These are phyloP conservation scores for Alternaria gaisen DNA, from an alignment of 2,329 filamentous ascomycete genomes.

Conservation along the genomic window DNA sequence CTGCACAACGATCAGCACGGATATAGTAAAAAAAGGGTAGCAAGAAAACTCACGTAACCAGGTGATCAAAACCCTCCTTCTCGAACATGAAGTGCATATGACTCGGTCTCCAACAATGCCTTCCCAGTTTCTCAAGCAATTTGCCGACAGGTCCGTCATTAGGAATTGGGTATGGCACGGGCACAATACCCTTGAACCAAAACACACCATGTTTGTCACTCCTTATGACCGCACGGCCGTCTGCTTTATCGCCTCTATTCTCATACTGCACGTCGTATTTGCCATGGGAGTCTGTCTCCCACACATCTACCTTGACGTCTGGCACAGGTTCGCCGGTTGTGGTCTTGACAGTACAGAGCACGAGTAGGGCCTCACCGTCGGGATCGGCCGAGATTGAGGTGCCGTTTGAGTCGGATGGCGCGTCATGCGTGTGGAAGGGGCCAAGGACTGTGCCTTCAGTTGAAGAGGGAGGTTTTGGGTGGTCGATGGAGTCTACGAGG, in stretches of 20 bases:
- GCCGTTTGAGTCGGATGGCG: slow-evolving; percentile 65
- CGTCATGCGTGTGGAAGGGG: slow-evolving; percentile 85
- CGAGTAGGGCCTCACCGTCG: slow-evolving; percentile 73
- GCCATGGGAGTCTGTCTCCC: slow-evolving; percentile 84
- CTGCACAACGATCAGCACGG: slow-evolving; percentile 51
- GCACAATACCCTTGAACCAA: slow-evolving; percentile 86
- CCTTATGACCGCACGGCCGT: slow-evolving; percentile 75
- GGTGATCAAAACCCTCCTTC: slow-evolving; percentile 65
- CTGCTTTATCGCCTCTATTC: slow-evolving; percentile 65
- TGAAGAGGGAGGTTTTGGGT: slow-evolving; percentile 74
- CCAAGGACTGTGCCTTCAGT: slow-evolving; percentile 85
- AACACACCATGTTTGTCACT: slow-evolving; percentile 77
- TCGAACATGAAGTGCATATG: slow-evolving; percentile 72
- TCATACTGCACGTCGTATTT: slow-evolving; percentile 84
- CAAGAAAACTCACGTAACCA: slow-evolving; percentile 76
- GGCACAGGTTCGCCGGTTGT: slow-evolving; percentile 68
- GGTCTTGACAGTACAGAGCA: slow-evolving; percentile 76
- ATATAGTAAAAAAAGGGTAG: background rate
- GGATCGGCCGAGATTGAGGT: slow-evolving; percentile 72
- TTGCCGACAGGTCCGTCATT: slow-evolving; percentile 76
- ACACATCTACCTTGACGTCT: slow-evolving; percentile 79
- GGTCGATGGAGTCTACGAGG: slow-evolving; percentile 83
- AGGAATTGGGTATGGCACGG: slow-evolving; percentile 86
- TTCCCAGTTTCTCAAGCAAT: slow-evolving; percentile 38
- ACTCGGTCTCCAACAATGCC: slow-evolving; percentile 50